Percentiles rank a stretch among this genome's conserved stretches.
These are phyloP conservation scores for Prillingera fragicola DNA, from an alignment of 1,284 basidiomycete genomes.

Conservation along the genomic window DNA sequence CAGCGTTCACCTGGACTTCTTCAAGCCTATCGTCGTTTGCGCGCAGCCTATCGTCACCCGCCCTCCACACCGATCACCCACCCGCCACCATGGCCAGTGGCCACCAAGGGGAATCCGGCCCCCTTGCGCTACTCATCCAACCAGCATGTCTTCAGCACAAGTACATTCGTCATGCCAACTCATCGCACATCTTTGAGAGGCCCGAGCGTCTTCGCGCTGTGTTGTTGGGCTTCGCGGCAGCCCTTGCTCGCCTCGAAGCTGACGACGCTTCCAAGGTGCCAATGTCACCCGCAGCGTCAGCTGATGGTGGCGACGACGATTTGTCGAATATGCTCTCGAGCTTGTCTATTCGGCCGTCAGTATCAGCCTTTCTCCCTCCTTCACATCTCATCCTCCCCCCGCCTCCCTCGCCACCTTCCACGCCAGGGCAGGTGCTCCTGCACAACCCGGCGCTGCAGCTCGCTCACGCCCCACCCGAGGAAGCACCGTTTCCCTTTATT, in stretches of 20 bases:
- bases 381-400: slow-evolving; percentile 26
- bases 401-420: slow-evolving; percentile 19
- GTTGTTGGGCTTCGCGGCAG: slow-evolving; percentile 69
- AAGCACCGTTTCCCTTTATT: slow-evolving; percentile 36
- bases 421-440: slow-evolving; percentile 35
- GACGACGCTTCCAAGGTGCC: slow-evolving; percentile 9
- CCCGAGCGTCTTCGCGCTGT: slow-evolving; percentile 82
- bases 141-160: slow-evolving; percentile 55
- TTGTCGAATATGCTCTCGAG: slow-evolving; percentile 31
- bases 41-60: neutral
- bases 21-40: too few relatives aligned
- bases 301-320: slow-evolving; percentile 11
- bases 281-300: neutral
- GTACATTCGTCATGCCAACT: slow-evolving; percentile 69
- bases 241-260: slow-evolving; percentile 64
- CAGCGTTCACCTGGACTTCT: neutral
- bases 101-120: too few relatives aligned
- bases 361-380: slow-evolving; percentile 13
- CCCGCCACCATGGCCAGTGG: neutral
- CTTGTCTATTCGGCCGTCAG: slow-evolving; percentile 22
- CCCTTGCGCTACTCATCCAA: slow-evolving; percentile 47
- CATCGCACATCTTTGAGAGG: slow-evolving; percentile 72
- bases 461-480: slow-evolving; percentile 35
- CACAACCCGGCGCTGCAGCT: slow-evolving; percentile 43
- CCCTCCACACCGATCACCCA: neutral